Conservation (phyloP, 2,329 filamentous ascomycete species). For the Hypoxylon sp. region DNA sequence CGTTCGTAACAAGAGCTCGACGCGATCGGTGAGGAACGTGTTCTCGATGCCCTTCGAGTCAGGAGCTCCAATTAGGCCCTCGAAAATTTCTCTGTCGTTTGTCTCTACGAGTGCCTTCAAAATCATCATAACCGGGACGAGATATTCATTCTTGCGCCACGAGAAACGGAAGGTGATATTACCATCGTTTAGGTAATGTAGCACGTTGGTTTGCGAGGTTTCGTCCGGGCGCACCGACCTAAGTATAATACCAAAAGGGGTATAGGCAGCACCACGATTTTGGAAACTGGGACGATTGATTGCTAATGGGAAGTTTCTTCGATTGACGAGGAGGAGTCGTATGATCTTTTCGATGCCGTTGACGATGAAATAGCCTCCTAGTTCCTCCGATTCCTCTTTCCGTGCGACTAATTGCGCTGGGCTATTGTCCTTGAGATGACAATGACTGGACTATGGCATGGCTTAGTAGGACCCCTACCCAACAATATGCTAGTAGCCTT, state of each 20-base stretch:
- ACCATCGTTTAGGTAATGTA: slow-evolving; percentile 95
- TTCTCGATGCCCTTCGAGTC: slow-evolving; percentile 83
- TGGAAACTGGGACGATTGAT: slow-evolving; percentile 91
- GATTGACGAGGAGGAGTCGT: slow-evolving; percentile 88
- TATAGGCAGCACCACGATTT: slow-evolving; percentile 88
- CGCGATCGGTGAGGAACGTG: slow-evolving; percentile 93
- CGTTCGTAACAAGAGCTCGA: slow-evolving; percentile 89
- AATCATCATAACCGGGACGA: slow-evolving; percentile 97
- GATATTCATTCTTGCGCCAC: slow-evolving; percentile 96
- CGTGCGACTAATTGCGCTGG: slow-evolving; percentile 84
- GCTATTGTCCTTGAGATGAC: slow-evolving; percentile 87
- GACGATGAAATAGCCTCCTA: slow-evolving; percentile 96
- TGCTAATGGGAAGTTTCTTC: slow-evolving; percentile 94
- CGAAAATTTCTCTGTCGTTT: slow-evolving; percentile 95
- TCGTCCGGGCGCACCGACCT: slow-evolving; percentile 96
- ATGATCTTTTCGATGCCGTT: slow-evolving; percentile 98
- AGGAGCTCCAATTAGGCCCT: slow-evolving; percentile 84
- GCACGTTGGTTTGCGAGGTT: slow-evolving; percentile 95
- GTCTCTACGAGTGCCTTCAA: slow-evolving; percentile 95
- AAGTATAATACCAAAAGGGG: slow-evolving; percentile 89
- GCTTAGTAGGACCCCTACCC: slow-evolving; percentile 27
- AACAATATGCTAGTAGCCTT: slow-evolving; percentile 49
- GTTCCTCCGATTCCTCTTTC: slow-evolving; percentile 95
- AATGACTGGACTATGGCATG: slow-evolving; percentile 78
- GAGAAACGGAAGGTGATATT: slow-evolving; percentile 98